Conservation (phyloP, 2,329 filamentous ascomycete genomes). For the Cladophialophora carrionii region DNA sequence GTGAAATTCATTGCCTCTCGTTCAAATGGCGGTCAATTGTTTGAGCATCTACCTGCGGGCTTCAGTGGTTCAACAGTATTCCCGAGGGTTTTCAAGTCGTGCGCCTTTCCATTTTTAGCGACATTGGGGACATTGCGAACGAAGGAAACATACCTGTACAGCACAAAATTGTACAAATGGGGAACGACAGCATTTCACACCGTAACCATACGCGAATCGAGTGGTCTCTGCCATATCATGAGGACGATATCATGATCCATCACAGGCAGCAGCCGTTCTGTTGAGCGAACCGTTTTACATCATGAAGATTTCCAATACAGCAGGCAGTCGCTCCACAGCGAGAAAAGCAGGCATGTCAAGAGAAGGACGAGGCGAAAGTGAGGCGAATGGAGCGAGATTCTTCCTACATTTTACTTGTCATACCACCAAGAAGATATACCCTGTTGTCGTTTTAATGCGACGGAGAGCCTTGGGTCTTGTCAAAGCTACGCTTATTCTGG, state of each 20-base stretch:
- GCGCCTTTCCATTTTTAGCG: not conserved
- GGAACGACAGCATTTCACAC: conserved; percentile 2
- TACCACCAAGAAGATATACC: conserved; percentile 14
- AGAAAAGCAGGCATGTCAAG: conserved; percentile 7
- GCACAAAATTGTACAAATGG: conserved; percentile 15
- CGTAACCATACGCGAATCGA: not conserved
- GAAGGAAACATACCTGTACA: conserved; percentile 11
- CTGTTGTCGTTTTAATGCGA: conserved; percentile 13
- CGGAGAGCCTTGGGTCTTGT: conserved; percentile 12
- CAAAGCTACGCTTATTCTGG: not conserved
- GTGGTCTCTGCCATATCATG: not conserved
- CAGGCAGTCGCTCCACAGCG: conserved; percentile 22
- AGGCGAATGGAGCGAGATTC: not conserved
- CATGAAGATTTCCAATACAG: conserved; percentile 12
- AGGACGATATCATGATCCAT: not conserved
- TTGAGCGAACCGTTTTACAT: not conserved
- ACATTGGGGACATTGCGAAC: not conserved
- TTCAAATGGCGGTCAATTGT: not conserved
- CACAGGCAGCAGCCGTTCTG: not conserved
- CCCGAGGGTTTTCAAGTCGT: conserved; percentile 15
- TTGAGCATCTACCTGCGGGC: conserved; percentile 7
- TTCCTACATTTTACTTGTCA: conserved; percentile 2
- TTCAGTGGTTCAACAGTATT: conserved; percentile 5
- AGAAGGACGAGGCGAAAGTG: not conserved
- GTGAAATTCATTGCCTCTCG: not conserved